A percentile compares a stretch with the other conserved stretches of the same genome.
These are phyloP conservation scores for Flaveria robusta DNA, from an alignment of 129 eudicot genomes.

Conservation along the genomic window DNA sequence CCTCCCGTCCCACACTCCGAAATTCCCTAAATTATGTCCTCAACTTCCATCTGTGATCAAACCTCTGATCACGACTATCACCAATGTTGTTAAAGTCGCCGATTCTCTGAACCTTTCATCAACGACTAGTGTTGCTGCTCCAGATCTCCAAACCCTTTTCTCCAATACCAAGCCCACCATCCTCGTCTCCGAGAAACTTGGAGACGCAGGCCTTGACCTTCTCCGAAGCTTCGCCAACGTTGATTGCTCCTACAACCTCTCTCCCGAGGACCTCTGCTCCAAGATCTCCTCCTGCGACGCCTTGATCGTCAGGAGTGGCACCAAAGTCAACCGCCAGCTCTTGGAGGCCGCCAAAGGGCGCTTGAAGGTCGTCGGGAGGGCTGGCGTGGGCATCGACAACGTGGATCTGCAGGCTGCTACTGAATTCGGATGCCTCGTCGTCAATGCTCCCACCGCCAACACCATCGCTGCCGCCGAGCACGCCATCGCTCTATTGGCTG, in stretches of 20 bases:
- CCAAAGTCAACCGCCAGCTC: slow-evolving; percentile 65
- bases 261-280: slow-evolving; percentile 54
- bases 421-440: slow-evolving; percentile 73
- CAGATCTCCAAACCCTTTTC: slow-evolving; percentile 30
- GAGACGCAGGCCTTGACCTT: slow-evolving; percentile 65
- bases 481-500: slow-evolving; percentile 60
- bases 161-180: slow-evolving; percentile 45
- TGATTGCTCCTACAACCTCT: slow-evolving; percentile 56
- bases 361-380: slow-evolving; percentile 77
- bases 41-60: background rate
- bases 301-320: slow-evolving; percentile 73
- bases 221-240: slow-evolving; percentile 50
- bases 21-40: background rate
- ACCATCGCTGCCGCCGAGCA: slow-evolving; percentile 87
- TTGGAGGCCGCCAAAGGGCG: slow-evolving; percentile 71
- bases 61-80: background rate
- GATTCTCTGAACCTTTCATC: slow-evolving; percentile 25
- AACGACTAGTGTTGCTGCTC: slow-evolving; percentile 1
- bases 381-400: slow-evolving; percentile 81
- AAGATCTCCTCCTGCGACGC: slow-evolving; percentile 62
- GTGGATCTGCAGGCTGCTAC: slow-evolving; percentile 86
- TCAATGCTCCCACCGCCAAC: slow-evolving; percentile 85
- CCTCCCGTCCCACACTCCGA: background rate
- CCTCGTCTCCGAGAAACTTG: slow-evolving; percentile 78
- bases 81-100: slow-evolving; percentile 39